Evolutionary conservation across 2,329 filamentous ascomycete genomes (phyloP).

Genomic region (Emmonsiellopsis sp.): DNA sequence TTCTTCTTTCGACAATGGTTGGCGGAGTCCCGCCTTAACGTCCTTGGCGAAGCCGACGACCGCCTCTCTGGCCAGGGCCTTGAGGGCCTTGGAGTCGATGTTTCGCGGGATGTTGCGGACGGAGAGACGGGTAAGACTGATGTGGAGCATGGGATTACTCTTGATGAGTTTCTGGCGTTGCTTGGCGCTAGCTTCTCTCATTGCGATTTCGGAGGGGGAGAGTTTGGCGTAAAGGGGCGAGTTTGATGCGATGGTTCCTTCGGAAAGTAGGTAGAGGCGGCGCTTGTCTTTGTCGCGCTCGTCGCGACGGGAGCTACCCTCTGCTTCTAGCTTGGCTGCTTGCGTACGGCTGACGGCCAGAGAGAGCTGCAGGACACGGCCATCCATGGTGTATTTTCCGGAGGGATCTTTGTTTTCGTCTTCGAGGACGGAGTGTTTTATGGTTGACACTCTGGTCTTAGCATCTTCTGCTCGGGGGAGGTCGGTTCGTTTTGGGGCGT

Average conservation of each 20-base stretch:
- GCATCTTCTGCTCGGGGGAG: constrained; percentile 32
- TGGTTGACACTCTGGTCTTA: constrained; percentile 31
- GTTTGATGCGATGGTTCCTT: constrained; percentile 72
- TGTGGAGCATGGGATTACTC: constrained; percentile 77
- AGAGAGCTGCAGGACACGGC: constrained; percentile 74
- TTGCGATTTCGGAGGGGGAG: constrained; percentile 68
- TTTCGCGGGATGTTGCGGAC: constrained; percentile 83
- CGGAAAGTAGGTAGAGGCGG: constrained; percentile 74
- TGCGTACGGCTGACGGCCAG: constrained; percentile 78
- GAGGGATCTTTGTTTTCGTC: constrained; percentile 73
- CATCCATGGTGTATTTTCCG: constrained; percentile 83
- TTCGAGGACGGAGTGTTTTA: constrained; percentile 76
- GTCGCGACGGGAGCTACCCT: constrained; percentile 53
- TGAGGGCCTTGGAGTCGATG: constrained; percentile 77
- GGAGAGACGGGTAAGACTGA: constrained; percentile 83
- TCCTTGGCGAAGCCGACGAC: constrained; percentile 90
- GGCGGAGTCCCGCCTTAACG: constrained; percentile 66
- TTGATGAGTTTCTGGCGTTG: constrained; percentile 88
- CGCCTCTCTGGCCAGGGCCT: constrained; percentile 82
- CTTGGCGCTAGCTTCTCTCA: constrained; percentile 77
- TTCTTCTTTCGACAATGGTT: constrained; percentile 84
- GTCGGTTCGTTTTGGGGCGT: constrained; percentile 53
- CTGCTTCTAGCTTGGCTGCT: constrained; percentile 65
- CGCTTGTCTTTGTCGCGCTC: constrained; percentile 79
- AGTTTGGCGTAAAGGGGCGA: constrained; percentile 70